Evolutionary conservation across 2,329 filamentous ascomycete species (phyloP).

Genomic region (Phyllosticta citribraziliensis): DNA sequence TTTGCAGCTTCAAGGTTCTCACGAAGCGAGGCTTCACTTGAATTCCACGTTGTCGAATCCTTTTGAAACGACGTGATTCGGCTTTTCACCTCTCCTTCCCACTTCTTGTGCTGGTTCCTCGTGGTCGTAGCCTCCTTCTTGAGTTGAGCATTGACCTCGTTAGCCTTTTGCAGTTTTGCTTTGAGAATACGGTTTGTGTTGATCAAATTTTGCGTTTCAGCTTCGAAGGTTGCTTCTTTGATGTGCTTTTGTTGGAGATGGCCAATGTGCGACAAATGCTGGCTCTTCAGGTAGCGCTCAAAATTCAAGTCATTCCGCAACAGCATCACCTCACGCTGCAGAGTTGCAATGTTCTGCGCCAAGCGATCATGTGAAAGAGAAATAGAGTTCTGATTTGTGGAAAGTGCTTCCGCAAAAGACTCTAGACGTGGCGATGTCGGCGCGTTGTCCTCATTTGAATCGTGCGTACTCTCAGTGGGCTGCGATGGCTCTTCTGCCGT

Average conservation of each 20-base stretch:
- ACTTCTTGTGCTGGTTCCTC: conserved; percentile 64
- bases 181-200: conserved; percentile 66
- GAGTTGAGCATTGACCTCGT: conserved; percentile 58
- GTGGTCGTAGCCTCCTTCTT: conserved; percentile 64
- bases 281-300: conserved; percentile 73
- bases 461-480: not conserved
- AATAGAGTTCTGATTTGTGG: conserved; percentile 12
- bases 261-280: conserved; percentile 73
- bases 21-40: conserved; percentile 47
- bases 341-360: conserved; percentile 31
- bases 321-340: conserved; percentile 66
- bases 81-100: conserved; percentile 60
- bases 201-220: conserved; percentile 72
- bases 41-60: conserved; percentile 56
- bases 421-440: conserved; percentile 24
- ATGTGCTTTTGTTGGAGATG: conserved; percentile 66
- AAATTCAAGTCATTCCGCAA: conserved; percentile 74
- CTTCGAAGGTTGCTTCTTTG: conserved; percentile 66
- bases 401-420: conserved; percentile 21
- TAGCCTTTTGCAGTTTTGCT: conserved; percentile 62
- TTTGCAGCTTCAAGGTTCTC: conserved; percentile 49
- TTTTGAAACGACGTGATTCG: conserved; percentile 59
- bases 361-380: conserved; percentile 24
- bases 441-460: not conserved
- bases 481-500: not conserved